Base-by-base conservation (phyloP, 257 asterid species). In the Ilex aquifolium region DNA sequence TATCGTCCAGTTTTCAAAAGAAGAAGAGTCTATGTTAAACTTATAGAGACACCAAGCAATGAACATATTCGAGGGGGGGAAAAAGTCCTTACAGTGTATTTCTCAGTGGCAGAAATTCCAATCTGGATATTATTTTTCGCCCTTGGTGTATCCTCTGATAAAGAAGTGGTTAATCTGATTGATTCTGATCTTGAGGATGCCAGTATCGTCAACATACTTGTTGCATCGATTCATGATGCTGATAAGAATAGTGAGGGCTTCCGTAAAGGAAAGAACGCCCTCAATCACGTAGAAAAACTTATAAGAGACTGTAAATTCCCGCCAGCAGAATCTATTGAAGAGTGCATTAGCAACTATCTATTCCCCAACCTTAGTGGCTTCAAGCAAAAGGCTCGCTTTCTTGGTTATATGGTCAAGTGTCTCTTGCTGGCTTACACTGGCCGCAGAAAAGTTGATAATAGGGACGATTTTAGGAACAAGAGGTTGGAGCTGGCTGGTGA, bases 401-500 rank as follows among this genome's bases (percentile, higher is more conserved):
- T 93, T 27, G 95, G 87, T 0, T 93, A 93, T 65, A 90, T 93
- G 99, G 95, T 86, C 48, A 90, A 84, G 65, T 85, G 91, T 68
- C 82, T 93, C 53, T 73, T 90, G 80, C 91, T 81, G 64, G 86
- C 94, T 42, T 93, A 72, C 68, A 81, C 71, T 65, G 94, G 97
- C 39, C 79, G 75, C 11, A 82, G 96, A 46, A 85, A 85, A 79
- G 84, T 81, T 42, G 99, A 90, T 59, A 90, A 85, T 56, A 73
- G 96, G 36, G 96, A 93, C 67, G 97, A 93, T 77, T 74, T 93
- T 31, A 85, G 94, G 68, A 93, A 93, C 77, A 90, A 93, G 80
- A 85, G 99, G 75, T 57, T 93, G 69, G 99, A 93, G 69, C 71
- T 93, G 85, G 91, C 99, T 54, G 83, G 88, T 42, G 96, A 90